Evolutionary conservation across 2,329 filamentous ascomycete genomes (phyloP).

Genomic region (Macroventuria anomochaeta): DNA sequence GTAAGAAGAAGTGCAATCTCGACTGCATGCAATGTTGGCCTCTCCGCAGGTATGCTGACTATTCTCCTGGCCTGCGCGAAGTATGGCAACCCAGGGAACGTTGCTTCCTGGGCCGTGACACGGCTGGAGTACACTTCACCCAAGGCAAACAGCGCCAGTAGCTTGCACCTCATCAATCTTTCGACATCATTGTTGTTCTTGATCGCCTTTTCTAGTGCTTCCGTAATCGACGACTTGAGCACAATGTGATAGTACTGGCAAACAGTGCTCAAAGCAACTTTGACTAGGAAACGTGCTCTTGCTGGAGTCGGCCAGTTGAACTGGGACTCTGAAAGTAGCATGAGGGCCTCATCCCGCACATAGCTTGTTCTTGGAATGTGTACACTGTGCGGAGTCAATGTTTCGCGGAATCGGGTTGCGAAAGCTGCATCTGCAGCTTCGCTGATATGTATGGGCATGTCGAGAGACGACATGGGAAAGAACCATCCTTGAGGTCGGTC

Average conservation of each 20-base stretch:
- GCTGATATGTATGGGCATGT: constrained; percentile 47
- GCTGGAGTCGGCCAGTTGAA: constrained; percentile 51
- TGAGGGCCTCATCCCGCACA: constrained; percentile 40
- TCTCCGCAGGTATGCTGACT: constrained; percentile 51
- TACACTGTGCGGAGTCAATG: constrained; percentile 28
- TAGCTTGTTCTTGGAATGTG: constrained; percentile 48
- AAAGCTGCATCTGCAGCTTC: constrained; percentile 50
- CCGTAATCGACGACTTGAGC: constrained; percentile 48
- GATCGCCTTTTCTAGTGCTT: constrained; percentile 50
- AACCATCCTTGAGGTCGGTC: constrained; percentile 46
- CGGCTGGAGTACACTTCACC: constrained; percentile 56
- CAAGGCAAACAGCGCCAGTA: constrained; percentile 56
- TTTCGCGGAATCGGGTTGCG: constrained; percentile 47
- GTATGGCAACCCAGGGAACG: constrained; percentile 55
- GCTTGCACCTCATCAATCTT: constrained; percentile 48
- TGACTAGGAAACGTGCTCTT: constrained; percentile 48
- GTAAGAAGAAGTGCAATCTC: constrained; percentile 56
- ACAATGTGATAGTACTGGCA: constrained; percentile 54
- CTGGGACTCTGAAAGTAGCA: constrained; percentile 43
- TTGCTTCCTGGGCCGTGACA: constrained; percentile 40
- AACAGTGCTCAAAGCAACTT: constrained; percentile 53
- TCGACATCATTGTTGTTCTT: constrained; percentile 45
- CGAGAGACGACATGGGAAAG: constrained; percentile 36
- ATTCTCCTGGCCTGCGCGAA: constrained; percentile 53
- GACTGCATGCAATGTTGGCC: constrained; percentile 53